Base-by-base conservation (phyloP, 208 protist species). In the Naegleria lovaniensis region DNA sequence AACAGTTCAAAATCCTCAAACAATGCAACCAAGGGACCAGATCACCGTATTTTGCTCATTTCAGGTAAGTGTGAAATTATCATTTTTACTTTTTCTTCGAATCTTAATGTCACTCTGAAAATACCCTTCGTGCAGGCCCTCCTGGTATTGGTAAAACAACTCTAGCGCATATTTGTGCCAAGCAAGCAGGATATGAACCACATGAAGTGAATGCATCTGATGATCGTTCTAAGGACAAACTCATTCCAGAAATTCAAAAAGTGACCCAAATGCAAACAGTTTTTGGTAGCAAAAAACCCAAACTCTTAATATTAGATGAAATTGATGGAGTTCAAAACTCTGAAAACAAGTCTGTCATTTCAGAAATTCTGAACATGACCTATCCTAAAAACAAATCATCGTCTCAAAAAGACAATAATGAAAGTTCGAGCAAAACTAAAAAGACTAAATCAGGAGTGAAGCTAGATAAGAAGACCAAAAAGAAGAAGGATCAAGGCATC, bases 71-170 rank as follows among this genome's bases (percentile, higher is more conserved):
- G 43, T 48, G 1, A 48, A 48, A 48, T 48, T 48, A 48, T 48
- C 7, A 48, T 48, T 48, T n/a, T n/a, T n/a, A n/a, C n/a, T n/a
- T n/a, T n/a, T n/a, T n/a, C n/a, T n/a, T n/a, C n/a, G n/a, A n/a
- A n/a, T n/a, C n/a, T n/a, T n/a, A n/a, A n/a, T n/a, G n/a, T n/a
- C n/a, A n/a, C n/a, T n/a, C n/a, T n/a, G n/a, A n/a, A n/a, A n/a
- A n/a, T n/a, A n/a, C n/a, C n/a, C n/a, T 48, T 48, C 7, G 43
- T 48, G 67, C 25, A 36, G 98, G 98, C 0, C 97, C 97, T 33
- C 97, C 98, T 0, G 98, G 98, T 36, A 92, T 97, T 16, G 98
- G 98, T 33, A 99, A 99, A 93, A 99, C 98, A 36, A 98, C 98
- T 0, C 93, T 99, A 6, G 97, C 96, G 19, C 96, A 98, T 88